Conservation (phyloP, 257 asterid genomes). For the Asclepias syriaca region DNA sequence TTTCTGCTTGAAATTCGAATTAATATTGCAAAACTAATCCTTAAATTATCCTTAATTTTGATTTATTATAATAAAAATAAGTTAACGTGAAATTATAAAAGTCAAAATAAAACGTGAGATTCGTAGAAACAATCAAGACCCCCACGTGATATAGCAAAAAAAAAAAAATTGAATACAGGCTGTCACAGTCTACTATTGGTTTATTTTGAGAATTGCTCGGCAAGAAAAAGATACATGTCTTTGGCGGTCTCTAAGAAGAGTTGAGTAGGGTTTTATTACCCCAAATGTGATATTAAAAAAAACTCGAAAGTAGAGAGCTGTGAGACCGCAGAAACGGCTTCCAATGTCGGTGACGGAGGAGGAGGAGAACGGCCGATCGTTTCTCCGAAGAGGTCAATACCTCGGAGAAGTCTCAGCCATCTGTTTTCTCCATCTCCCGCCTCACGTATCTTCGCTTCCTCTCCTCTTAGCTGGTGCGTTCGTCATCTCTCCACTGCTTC, state of each 20-base stretch:
- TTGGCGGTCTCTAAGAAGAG: neutral
- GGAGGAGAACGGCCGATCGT: constrained; percentile 24
- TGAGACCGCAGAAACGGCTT: neutral
- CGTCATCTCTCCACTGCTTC: neutral
- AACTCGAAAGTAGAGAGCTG: neutral
- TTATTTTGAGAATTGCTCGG: too few relatives aligned
- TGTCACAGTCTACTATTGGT: too few relatives aligned
- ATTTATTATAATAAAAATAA: too few relatives aligned
- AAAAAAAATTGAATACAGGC: too few relatives aligned
- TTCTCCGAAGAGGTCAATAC: constrained; percentile 57
- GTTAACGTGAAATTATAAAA: too few relatives aligned
- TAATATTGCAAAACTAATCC: too few relatives aligned
- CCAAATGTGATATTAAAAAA: neutral
- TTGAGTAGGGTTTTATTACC: neutral
- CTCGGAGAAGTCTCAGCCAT: constrained; percentile 93
- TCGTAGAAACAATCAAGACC: too few relatives aligned
- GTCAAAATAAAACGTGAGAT: too few relatives aligned
- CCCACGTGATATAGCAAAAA: too few relatives aligned
- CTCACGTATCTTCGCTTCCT: constrained; percentile 48
- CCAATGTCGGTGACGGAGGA: constrained; percentile 22
- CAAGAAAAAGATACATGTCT: neutral
- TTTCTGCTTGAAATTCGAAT: too few relatives aligned
- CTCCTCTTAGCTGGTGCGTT: constrained; percentile 69
- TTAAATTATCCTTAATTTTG: too few relatives aligned
- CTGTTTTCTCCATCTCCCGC: constrained; percentile 71